phyloP scores from a whole-genome alignment of 768 basidiomycete species.

The Trametes maxima region DNA sequence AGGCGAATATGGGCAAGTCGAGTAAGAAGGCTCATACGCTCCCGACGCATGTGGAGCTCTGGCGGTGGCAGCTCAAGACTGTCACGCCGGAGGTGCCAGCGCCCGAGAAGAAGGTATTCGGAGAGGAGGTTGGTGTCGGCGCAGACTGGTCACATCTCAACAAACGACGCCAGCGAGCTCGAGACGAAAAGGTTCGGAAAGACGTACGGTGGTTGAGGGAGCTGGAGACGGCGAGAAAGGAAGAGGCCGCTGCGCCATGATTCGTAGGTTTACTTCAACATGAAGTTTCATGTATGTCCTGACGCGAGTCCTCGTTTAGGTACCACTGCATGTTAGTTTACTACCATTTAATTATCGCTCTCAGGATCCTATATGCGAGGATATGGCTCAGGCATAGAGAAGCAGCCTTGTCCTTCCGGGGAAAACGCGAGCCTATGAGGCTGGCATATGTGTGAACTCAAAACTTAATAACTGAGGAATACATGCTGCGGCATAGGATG shows the following conservation, averaged over 20 bases:
- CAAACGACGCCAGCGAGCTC: slow-evolving; percentile 50
- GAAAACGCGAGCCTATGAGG: background rate
- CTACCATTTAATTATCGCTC: no score
- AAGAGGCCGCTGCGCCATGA: slow-evolving; percentile 10
- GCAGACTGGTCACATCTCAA: slow-evolving; percentile 61
- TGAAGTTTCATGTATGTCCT: background rate
- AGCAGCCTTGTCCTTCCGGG: no score
- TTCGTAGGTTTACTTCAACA: background rate
- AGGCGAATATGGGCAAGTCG: slow-evolving; percentile 26
- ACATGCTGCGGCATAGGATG: background rate
- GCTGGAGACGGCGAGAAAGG: slow-evolving; percentile 32
- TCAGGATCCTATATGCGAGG: no score
- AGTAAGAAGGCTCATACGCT: slow-evolving; percentile 26
- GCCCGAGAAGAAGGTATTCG: slow-evolving; percentile 27
- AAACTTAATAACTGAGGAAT: background rate
- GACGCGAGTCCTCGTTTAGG: no score
- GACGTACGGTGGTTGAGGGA: slow-evolving; percentile 45
- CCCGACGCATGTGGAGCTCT: slow-evolving; percentile 37
- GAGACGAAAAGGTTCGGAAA: slow-evolving; percentile 47
- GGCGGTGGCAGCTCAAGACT: slow-evolving; percentile 42
- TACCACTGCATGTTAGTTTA: no score
- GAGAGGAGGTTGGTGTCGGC: slow-evolving; percentile 47
- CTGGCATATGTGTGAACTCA: background rate
- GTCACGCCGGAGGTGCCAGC: background rate
- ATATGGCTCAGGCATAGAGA: no score